Evolutionary conservation across 139 green algal genomes (phyloP).

Genomic region (Dunaliella primolecta): DNA sequence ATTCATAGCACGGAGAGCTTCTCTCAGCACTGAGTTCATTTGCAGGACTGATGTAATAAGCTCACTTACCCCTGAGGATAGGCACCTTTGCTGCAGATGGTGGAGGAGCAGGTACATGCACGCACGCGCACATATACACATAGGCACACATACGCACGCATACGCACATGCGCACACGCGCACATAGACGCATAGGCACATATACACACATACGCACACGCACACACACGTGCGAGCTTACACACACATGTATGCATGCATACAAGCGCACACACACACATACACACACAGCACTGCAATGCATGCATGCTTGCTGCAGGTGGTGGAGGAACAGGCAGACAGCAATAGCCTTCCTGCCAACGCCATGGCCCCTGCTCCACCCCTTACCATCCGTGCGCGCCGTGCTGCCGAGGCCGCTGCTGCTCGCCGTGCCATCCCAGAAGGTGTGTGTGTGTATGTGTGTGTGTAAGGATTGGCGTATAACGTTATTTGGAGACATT

Average conservation of each 20-base stretch:
- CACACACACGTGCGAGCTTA: neutral
- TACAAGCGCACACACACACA: neutral
- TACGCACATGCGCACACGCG: neutral
- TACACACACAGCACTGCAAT: neutral
- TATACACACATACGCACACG: neutral
- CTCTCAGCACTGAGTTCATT: no score
- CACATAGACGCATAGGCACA: neutral
- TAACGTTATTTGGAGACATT: no score
- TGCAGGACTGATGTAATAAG: no score
- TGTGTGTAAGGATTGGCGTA: no score
- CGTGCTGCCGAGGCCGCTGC: slow-evolving; percentile 12
- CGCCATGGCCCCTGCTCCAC: slow-evolving; percentile 10
- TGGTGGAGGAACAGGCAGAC: slow-evolving; percentile 27
- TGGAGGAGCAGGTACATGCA: no score
- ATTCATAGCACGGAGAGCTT: no score
- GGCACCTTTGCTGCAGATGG: no score
- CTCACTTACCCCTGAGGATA: no score
- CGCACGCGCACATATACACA: no score
- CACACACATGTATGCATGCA: no score
- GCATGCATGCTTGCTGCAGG: slow-evolving; percentile 11
- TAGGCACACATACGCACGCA: neutral
- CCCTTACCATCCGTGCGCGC: slow-evolving; percentile 7
- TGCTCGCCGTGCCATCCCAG: neutral
- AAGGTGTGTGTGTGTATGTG: no score
- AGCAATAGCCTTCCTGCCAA: slow-evolving; percentile 16